Conservation (phyloP, 352 stramenopile species). For the Thalassiosira livingstoniorum region DNA sequence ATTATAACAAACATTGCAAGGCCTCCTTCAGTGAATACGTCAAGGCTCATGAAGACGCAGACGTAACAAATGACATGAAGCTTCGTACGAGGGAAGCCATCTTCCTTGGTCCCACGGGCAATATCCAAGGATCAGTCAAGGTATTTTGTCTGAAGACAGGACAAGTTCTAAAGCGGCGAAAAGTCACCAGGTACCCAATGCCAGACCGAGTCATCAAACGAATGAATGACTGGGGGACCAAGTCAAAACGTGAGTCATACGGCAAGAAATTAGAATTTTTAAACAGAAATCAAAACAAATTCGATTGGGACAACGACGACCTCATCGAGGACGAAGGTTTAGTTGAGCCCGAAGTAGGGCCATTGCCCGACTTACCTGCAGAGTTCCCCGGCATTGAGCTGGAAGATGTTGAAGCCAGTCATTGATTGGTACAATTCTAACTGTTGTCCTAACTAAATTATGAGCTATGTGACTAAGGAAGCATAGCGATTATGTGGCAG, state of each 20-base stretch:
- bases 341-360: neutral
- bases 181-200: slow-evolving; percentile 42
- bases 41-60: slow-evolving; percentile 56
- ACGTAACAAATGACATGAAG: slow-evolving; percentile 15
- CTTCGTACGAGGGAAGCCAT: slow-evolving; percentile 27
- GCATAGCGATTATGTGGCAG: neutral
- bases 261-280: neutral
- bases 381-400: too few relatives aligned
- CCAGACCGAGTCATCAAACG: slow-evolving; percentile 42
- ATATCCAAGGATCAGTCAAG: slow-evolving; percentile 16
- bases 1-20: slow-evolving; percentile 47
- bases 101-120: slow-evolving; percentile 47
- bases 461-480: too few relatives aligned
- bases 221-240: slow-evolving; percentile 9
- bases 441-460: too few relatives aligned
- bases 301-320: neutral
- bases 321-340: neutral
- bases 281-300: neutral
- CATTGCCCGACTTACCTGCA: too few relatives aligned
- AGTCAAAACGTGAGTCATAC: neutral
- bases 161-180: slow-evolving; percentile 2
- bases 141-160: slow-evolving; percentile 41
- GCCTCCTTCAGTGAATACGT: slow-evolving; percentile 59
- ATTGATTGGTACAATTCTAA: too few relatives aligned
- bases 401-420: too few relatives aligned